phyloP scores from a whole-genome alignment of 768 basidiomycete species.

The Steccherinum ochraceum region DNA sequence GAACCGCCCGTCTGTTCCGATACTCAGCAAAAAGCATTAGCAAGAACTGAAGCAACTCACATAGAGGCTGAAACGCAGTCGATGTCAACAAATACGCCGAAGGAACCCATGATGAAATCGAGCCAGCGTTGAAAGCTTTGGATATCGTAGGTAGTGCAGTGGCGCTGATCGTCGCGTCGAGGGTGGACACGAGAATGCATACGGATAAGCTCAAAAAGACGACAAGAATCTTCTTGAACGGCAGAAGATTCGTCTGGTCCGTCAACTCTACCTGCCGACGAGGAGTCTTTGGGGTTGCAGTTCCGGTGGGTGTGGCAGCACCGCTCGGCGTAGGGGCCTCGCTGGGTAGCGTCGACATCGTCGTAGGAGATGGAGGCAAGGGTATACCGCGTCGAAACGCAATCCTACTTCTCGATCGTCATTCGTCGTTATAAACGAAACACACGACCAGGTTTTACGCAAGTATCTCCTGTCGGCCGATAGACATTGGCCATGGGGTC shows the following conservation, averaged over 20 bases:
- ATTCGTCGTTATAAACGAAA: background rate
- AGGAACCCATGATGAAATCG: slow-evolving; percentile 65
- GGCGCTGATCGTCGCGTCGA: slow-evolving; percentile 70
- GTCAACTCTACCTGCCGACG: slow-evolving; percentile 29
- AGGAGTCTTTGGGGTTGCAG: background rate
- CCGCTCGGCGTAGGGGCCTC: background rate
- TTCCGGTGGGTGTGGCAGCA: background rate
- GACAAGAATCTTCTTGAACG: slow-evolving; percentile 53
- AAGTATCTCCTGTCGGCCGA: background rate
- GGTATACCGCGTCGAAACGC: background rate
- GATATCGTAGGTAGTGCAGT: slow-evolving; percentile 73
- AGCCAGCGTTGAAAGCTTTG: slow-evolving; percentile 55
- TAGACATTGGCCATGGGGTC: background rate
- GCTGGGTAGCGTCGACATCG: background rate
- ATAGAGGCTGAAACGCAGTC: slow-evolving; percentile 51
- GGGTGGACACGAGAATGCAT: slow-evolving; percentile 53
- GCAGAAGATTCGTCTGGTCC: slow-evolving; percentile 74
- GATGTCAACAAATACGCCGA: slow-evolving; percentile 66
- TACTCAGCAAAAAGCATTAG: slow-evolving; percentile 23
- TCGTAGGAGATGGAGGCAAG: background rate
- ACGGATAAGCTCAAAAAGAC: slow-evolving; percentile 57
- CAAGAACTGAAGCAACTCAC: slow-evolving; percentile 12
- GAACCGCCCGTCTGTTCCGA: slow-evolving; percentile 41
- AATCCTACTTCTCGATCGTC: background rate
- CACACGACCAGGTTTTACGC: background rate